These are phyloP conservation scores for Neurospora pannonica DNA, from an alignment of 495 filamentous ascomycete species.

Conservation along the genomic window DNA sequence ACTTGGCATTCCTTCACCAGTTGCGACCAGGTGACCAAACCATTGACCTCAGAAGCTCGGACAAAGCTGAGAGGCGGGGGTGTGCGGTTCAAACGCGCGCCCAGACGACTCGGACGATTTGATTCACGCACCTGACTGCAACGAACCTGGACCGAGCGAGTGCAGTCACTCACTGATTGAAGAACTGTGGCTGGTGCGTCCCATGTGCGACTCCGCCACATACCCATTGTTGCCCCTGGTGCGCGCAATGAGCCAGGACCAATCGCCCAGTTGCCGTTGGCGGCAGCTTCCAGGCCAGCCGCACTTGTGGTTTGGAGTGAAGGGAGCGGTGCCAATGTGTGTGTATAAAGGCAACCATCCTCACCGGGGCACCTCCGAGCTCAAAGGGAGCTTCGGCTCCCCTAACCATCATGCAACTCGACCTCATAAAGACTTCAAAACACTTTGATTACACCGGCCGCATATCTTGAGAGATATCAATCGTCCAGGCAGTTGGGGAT, in stretches of 20 bases:
- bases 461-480: neutral
- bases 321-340: neutral
- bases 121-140: neutral
- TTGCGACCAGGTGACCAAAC: neutral
- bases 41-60: neutral
- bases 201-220: neutral
- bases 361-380: constrained; percentile 2
- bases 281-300: neutral
- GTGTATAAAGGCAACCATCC: constrained; percentile 8
- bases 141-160: neutral
- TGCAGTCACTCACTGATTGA: neutral
- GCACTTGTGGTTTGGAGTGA: neutral
- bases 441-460: neutral
- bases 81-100: neutral
- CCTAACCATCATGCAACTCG: constrained; percentile 8
- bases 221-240: neutral
- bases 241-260: neutral
- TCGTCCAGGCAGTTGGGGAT: neutral
- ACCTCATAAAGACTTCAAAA: neutral
- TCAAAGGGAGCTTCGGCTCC: constrained; percentile 4
- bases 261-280: neutral
- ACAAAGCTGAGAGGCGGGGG: neutral
- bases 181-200: neutral
- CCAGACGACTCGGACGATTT: neutral
- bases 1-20: neutral